Base-by-base conservation (phyloP, 2,329 filamentous ascomycete genomes). In the Trichophyton verrucosum region DNA sequence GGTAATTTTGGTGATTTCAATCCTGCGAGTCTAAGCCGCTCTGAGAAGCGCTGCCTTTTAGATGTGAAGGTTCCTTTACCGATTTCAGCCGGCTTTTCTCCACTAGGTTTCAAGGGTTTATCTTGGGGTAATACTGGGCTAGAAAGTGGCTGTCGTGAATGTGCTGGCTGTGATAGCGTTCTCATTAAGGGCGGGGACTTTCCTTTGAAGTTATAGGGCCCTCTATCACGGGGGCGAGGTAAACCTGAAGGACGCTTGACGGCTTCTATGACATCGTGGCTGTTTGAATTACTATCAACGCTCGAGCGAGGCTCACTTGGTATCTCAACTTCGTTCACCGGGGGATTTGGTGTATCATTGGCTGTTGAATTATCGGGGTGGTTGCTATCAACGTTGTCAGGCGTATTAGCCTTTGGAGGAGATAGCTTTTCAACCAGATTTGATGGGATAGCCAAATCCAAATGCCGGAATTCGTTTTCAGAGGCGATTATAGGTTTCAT, bases 31-130 rank as follows among this genome's bases (percentile, higher is more conserved):
- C 85, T 85, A 11, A 91, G 76, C 60, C 86, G 84, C 65, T 90
- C 90, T 13, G 84, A 84, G 61, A 96, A 78, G 67, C 89, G 90
- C 73, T 89, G 92, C 64, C 96, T 89, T 1, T 70, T 68, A 61
- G 75, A 55, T 15, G 51, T 9, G 15, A 55, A 55, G 3, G 27
- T 36, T 20, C 27, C 30, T 17, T 55, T 55, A 36, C 17, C 33
- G 3, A n/a, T 27, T 17, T 55, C 51, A 20, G 24, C 4, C 2
- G 20, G 24, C n/a, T 36, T 55, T n/a, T 55, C 51, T 9, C 30
- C 51, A 7, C n/a, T 58, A 7, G 38, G 11, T 7, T 44, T 46
- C 9, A 11, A 15, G 22, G 7, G n/a, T 22, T 27, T 58, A 42
- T 58, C 56, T n/a, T 58, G 36, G 17, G 56, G 15, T 20, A 55